Conservation (phyloP, 1,139 yeast species). For the Meyerozyma guilliermondii region DNA sequence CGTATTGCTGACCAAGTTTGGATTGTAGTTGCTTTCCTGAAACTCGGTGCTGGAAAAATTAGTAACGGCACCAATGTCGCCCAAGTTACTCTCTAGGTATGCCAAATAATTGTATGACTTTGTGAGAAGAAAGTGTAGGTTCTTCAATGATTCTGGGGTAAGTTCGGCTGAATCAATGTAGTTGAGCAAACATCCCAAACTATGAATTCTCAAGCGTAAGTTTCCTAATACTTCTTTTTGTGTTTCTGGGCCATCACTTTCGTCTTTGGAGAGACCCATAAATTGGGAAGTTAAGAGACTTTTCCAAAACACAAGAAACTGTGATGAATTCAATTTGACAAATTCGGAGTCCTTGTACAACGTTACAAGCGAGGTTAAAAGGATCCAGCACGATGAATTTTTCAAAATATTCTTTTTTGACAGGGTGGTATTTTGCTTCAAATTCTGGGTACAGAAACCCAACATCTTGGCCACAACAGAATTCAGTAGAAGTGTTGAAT, state of each 20-base stretch:
- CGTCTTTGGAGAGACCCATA: conserved; percentile 19
- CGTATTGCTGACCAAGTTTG: conserved; percentile 27
- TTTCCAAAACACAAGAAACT: conserved; percentile 76
- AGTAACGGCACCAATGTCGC: conserved; percentile 31
- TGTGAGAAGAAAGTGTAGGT: conserved; percentile 36
- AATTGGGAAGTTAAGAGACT: conserved; percentile 54
- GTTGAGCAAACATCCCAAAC: conserved; percentile 41
- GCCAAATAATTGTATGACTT: conserved; percentile 41
- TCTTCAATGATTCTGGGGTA: conserved; percentile 34
- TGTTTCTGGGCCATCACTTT: conserved; percentile 15
- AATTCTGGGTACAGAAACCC: conserved; percentile 45
- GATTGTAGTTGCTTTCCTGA: conserved; percentile 27
- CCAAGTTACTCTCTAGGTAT: conserved; percentile 36
- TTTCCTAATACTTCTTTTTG: conserved; percentile 31
- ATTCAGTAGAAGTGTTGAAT: conserved; percentile 34
- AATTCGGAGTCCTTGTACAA: conserved; percentile 56
- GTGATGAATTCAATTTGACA: conserved; percentile 68
- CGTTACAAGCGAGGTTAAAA: conserved; percentile 72
- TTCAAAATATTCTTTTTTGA: conserved; percentile 17
- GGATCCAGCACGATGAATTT: conserved; percentile 54
- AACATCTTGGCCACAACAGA: conserved; percentile 37
- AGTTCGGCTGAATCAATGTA: conserved; percentile 30
- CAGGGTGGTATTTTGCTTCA: conserved; percentile 29
- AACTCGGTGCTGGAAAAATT: conserved; percentile 23
- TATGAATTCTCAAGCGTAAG: conserved; percentile 42